Evolutionary conservation across 2,329 filamentous ascomycete species (phyloP).

Genomic region (Colletotrichum sp.): DNA sequence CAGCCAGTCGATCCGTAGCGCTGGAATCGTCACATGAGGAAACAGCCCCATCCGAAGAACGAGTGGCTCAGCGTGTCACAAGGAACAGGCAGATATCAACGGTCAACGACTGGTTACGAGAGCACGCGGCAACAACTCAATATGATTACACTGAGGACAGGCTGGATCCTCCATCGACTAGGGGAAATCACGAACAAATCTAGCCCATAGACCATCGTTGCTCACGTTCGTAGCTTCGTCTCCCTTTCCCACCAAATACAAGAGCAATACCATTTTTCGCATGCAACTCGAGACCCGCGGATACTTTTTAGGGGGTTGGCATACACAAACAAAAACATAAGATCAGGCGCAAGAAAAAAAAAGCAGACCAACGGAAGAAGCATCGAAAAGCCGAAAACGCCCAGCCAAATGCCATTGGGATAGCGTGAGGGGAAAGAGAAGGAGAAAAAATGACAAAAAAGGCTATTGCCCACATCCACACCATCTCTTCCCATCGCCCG

Average conservation of each 20-base stretch:
- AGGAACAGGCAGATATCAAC: background rate
- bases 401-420: conserved; percentile 19
- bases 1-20: background rate
- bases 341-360: background rate
- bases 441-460: background rate
- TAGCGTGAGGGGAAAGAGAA: background rate
- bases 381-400: conserved; percentile 21
- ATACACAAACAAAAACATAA: background rate
- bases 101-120: background rate
- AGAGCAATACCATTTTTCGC: background rate
- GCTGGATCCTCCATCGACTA: background rate
- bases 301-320: background rate
- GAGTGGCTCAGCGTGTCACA: background rate
- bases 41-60: background rate
- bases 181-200: background rate
- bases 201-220: background rate
- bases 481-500: background rate
- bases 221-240: background rate
- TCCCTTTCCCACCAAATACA: background rate
- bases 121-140: background rate
- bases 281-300: background rate
- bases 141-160: background rate
- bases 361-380: background rate
- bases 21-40: background rate
- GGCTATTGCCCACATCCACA: background rate